phyloP scores from a whole-genome alignment of 441 rosid species.

The Breynia disticha region DNA sequence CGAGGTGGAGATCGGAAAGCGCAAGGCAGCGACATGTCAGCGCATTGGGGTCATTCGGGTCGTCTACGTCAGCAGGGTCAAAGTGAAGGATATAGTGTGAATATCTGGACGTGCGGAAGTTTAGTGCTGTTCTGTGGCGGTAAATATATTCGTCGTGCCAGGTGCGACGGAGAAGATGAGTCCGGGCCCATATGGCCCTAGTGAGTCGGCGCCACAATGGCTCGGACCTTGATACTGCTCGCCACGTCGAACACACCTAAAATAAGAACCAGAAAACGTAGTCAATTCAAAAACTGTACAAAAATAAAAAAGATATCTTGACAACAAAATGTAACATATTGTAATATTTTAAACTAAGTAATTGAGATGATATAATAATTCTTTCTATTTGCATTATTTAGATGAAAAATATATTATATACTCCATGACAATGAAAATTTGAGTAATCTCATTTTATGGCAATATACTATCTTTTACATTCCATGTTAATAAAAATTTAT shows the following conservation, averaged over 20 bases:
- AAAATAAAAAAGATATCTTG: too few species aligned
- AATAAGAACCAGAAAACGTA: constrained; percentile 9
- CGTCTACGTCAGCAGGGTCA: constrained; percentile 52
- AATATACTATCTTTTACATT: too few species aligned
- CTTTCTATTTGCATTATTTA: too few species aligned
- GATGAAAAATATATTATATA: too few species aligned
- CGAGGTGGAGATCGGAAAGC: constrained; percentile 63
- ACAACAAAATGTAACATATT: too few species aligned
- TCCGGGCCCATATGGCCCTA: constrained; percentile 47
- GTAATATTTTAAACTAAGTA: too few species aligned
- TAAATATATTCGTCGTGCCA: constrained; percentile 71
- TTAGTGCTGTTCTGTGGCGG: constrained; percentile 55
- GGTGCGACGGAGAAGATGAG: constrained; percentile 29
- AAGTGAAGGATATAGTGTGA: constrained; percentile 41
- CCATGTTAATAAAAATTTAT: too few species aligned
- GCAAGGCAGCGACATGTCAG: constrained; percentile 67
- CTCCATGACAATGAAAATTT: too few species aligned
- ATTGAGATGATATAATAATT: too few species aligned
- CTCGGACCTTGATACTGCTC: constrained; percentile 60
- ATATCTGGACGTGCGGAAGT: constrained; percentile 40
- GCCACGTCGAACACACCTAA: constrained; percentile 91
- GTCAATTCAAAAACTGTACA: too few species aligned
- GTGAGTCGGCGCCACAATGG: constrained; percentile 63
- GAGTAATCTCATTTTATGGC: too few species aligned
- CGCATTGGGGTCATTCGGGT: constrained; percentile 44